A percentile compares a stretch with the other conserved stretches of the same genome.
Evolutionary conservation across 805 yeast genomes (phyloP).

Genomic region (Soucietia sequanensis): DNA sequence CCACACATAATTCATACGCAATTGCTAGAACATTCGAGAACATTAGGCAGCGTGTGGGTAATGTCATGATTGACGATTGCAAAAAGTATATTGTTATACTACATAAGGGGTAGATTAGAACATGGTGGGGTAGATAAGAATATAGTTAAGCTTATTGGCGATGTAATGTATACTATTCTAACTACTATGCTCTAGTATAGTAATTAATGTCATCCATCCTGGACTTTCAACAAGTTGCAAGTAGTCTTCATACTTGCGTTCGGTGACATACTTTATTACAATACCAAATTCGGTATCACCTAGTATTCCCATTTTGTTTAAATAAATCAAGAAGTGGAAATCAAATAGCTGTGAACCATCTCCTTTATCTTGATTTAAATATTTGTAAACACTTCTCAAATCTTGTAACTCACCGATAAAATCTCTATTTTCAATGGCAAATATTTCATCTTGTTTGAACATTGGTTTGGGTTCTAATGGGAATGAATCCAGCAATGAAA

Average conservation of each 20-base stretch:
- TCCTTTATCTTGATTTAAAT: constrained; percentile 39
- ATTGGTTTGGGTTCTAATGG: constrained; percentile 59
- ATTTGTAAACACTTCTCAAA: constrained; percentile 50
- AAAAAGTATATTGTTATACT: too few relatives aligned
- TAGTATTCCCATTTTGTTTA: constrained; percentile 57
- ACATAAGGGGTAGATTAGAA: too few relatives aligned
- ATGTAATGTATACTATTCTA: constrained; percentile 5
- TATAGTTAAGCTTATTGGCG: too few relatives aligned
- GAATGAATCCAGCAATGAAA: constrained; percentile 90
- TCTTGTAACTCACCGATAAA: constrained; percentile 75
- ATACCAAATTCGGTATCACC: constrained; percentile 52
- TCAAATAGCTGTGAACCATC: constrained; percentile 48
- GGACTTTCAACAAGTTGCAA: constrained; percentile 56
- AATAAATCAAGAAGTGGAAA: constrained; percentile 70
- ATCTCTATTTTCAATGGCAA: constrained; percentile 80
- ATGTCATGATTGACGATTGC: too few relatives aligned
- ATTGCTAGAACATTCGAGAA: too few relatives aligned
- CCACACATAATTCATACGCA: too few relatives aligned
- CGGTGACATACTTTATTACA: constrained; percentile 48
- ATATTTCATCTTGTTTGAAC: constrained; percentile 51
- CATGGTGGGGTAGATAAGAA: too few relatives aligned
- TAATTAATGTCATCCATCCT: constrained; percentile 80
- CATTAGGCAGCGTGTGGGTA: too few relatives aligned
- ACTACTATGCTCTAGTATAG: constrained; percentile 42
- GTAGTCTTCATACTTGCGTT: constrained; percentile 42